Evolutionary conservation across 768 basidiomycete species (phyloP).

Genomic region (Agaricus blazei): DNA sequence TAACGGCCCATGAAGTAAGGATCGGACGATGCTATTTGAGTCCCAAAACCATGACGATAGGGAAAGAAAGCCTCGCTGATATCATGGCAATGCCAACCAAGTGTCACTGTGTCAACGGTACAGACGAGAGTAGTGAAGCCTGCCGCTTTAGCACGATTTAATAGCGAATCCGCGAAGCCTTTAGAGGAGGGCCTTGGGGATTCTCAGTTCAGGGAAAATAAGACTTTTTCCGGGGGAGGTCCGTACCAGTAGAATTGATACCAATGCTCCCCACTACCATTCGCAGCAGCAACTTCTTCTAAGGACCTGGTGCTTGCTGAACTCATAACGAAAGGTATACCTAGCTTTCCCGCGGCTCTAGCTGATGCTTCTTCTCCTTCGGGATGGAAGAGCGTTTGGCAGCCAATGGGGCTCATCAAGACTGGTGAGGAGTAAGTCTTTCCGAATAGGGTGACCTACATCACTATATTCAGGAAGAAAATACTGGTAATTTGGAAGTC

Average conservation of each 20-base stretch:
- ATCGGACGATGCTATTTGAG: constrained; percentile 65
- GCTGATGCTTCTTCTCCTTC: constrained; percentile 73
- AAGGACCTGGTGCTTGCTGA: constrained; percentile 69
- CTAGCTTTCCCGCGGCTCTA: constrained; percentile 54
- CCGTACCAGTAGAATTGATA: constrained; percentile 77
- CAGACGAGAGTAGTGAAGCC: constrained; percentile 62
- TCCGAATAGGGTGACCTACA: constrained; percentile 67
- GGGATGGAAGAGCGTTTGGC: constrained; percentile 67
- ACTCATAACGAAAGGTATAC: constrained; percentile 70
- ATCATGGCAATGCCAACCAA: constrained; percentile 79
- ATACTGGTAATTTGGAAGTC: neutral
- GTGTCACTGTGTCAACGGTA: constrained; percentile 66
- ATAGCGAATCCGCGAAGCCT: constrained; percentile 58
- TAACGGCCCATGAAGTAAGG: constrained; percentile 71
- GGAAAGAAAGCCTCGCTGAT: constrained; percentile 61
- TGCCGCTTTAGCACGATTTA: constrained; percentile 58
- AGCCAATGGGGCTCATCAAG: constrained; percentile 71
- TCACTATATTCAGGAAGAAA: neutral
- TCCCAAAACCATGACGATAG: constrained; percentile 61
- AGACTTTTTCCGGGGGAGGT: neutral
- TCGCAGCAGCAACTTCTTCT: constrained; percentile 70
- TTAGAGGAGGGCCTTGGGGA: constrained; percentile 38
- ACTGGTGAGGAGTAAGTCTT: constrained; percentile 56
- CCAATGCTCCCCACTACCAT: constrained; percentile 66
- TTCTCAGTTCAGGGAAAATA: neutral